Percentiles rank a stretch among this genome's conserved stretches.
Evolutionary conservation across 2,329 filamentous ascomycete genomes (phyloP).

Genomic region (Aspergillus persii): DNA sequence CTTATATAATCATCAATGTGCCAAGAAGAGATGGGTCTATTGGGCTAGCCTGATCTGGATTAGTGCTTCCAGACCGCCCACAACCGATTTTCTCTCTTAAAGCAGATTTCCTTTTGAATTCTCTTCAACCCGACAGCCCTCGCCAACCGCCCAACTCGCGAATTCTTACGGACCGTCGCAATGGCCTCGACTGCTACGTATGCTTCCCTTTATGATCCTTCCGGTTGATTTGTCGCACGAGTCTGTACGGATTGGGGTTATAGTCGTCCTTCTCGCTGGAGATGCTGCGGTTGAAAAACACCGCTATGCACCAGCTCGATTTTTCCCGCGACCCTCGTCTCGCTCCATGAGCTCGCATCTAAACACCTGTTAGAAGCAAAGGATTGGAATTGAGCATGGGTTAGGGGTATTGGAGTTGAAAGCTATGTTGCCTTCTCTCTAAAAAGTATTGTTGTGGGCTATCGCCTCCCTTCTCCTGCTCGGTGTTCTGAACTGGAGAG

Average conservation of each 20-base stretch:
- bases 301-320: constrained; percentile 72
- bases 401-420: constrained; percentile 79
- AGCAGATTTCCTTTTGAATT: constrained; percentile 21
- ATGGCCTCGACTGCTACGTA: constrained; percentile 65
- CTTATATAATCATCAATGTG: not conserved
- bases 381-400: constrained; percentile 55
- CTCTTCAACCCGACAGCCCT: constrained; percentile 35
- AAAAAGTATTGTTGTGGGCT: constrained; percentile 68
- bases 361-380: constrained; percentile 34
- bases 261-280: constrained; percentile 86
- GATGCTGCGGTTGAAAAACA: constrained; percentile 41
- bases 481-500: constrained; percentile 8
- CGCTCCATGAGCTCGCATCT: constrained; percentile 26
- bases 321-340: constrained; percentile 51
- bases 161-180: constrained; percentile 48
- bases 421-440: constrained; percentile 62
- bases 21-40: not conserved
- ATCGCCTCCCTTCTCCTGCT: constrained; percentile 21
- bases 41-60: constrained; percentile 9
- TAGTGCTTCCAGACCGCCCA: constrained; percentile 32
- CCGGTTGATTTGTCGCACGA: constrained; percentile 34
- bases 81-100: constrained; percentile 27
- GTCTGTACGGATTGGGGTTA: constrained; percentile 59
- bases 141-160: constrained; percentile 40
- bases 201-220: constrained; percentile 40